A percentile compares a stretch with the other conserved stretches of the same genome.
Conservation (phyloP, 495 filamentous ascomycete species). For the Hapsidospora chrysogenum region DNA sequence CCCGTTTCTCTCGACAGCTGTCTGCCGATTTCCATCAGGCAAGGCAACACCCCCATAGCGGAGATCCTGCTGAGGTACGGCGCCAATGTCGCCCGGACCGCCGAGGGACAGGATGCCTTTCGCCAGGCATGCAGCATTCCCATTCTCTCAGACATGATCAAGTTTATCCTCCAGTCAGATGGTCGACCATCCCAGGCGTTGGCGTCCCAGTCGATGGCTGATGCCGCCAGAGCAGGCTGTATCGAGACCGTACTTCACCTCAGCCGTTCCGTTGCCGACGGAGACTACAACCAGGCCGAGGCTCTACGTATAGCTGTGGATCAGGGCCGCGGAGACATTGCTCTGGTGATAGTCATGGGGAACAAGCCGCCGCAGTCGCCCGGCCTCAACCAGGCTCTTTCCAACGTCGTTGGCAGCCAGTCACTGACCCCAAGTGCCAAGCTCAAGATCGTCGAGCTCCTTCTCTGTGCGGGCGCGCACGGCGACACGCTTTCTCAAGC, state of each 20-base stretch:
- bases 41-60: conserved; percentile 16
- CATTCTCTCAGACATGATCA: conserved; percentile 19
- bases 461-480: conserved; percentile 26
- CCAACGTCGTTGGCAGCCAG: conserved; percentile 16
- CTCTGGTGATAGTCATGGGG: conserved; percentile 26
- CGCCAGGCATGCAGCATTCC: conserved; percentile 21
- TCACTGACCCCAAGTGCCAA: conserved; percentile 26
- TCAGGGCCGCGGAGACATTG: conserved; percentile 23
- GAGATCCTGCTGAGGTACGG: conserved; percentile 23
- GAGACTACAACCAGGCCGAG: conserved; percentile 22
- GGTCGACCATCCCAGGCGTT: conserved; percentile 16
- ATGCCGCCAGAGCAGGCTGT: conserved; percentile 24
- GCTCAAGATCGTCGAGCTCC: conserved; percentile 21
- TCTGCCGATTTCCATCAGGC: conserved; percentile 22
- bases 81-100: conserved; percentile 17
- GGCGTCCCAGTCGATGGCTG: conserved; percentile 25
- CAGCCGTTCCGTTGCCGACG: conserved; percentile 25
- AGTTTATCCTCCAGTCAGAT: conserved; percentile 23
- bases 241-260: conserved; percentile 24
- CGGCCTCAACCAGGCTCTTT: conserved; percentile 21
- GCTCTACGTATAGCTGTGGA: conserved; percentile 24
- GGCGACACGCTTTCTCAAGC: conserved; percentile 22
- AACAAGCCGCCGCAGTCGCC: conserved; percentile 19
- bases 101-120: conserved; percentile 26
- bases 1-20: conserved; percentile 18